Conservation (phyloP, 140 eudicot genomes). For the Ambrosia hybrid region DNA sequence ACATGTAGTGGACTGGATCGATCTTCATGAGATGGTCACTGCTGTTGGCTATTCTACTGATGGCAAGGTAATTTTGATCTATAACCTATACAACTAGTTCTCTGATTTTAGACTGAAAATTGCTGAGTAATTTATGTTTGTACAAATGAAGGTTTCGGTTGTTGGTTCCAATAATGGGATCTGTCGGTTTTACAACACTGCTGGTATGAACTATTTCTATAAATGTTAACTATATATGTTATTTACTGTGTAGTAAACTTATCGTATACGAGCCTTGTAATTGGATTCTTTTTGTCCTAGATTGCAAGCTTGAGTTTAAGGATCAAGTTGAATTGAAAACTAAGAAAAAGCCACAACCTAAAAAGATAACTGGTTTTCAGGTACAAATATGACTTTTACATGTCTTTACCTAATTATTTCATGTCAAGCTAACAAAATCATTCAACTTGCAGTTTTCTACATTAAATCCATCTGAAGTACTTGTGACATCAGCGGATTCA, state of each 20-base stretch:
- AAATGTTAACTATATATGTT: not conserved
- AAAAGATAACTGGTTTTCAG: slow-evolving; percentile 74
- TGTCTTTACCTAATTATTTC: not conserved
- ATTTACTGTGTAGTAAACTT: not conserved
- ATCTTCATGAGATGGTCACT: slow-evolving; percentile 91
- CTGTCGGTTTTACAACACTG: slow-evolving; percentile 59
- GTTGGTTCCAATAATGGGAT: slow-evolving; percentile 79
- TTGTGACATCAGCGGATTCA: slow-evolving; percentile 73
- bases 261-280: not conserved
- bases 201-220: slow-evolving; percentile 44
- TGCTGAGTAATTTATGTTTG: slow-evolving; percentile 1
- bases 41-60: slow-evolving; percentile 80
- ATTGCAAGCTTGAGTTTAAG: slow-evolving; percentile 51
- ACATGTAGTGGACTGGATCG: slow-evolving; percentile 75
- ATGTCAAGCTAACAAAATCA: slow-evolving; percentile 14
- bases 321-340: slow-evolving; percentile 44
- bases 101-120: not conserved
- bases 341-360: slow-evolving; percentile 60
- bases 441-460: slow-evolving; percentile 47
- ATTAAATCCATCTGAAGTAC: slow-evolving; percentile 56
- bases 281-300: slow-evolving; percentile 22
- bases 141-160: slow-evolving; percentile 60
- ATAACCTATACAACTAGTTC: not conserved
- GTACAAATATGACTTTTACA: slow-evolving; percentile 21
- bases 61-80: slow-evolving; percentile 62